Percentiles rank a stretch among this genome's conserved stretches.
phyloP scores from a whole-genome alignment of 768 basidiomycete species.

The Psilocybe sp. region DNA sequence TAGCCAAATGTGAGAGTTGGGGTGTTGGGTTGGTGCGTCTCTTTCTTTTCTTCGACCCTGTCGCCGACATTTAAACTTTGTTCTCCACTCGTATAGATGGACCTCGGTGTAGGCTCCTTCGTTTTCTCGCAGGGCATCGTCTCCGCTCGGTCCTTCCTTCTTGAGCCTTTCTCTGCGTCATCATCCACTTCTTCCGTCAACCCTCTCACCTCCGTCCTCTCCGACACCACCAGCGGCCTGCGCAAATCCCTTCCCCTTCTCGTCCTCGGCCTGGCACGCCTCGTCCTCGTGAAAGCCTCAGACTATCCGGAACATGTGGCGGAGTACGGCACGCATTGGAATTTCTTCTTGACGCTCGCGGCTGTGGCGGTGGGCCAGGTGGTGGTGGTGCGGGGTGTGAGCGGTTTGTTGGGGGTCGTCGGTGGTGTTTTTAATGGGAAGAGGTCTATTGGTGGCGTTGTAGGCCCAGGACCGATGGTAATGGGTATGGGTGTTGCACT shows the following conservation, averaged over 20 bases:
- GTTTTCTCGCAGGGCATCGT: conserved; percentile 95
- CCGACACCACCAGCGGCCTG: conserved; percentile 26
- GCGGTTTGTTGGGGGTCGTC: too few species aligned
- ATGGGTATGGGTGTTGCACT: too few species aligned
- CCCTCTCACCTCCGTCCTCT: too few species aligned
- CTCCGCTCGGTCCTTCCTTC: conserved; percentile 80
- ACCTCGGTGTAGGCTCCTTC: conserved; percentile 94
- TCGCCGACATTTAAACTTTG: background rate
- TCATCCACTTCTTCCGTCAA: conserved; percentile 47
- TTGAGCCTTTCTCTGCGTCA: conserved; percentile 52
- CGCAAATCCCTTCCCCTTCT: conserved; percentile 68
- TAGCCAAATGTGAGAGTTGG: conserved; percentile 93
- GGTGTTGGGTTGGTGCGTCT: conserved; percentile 85
- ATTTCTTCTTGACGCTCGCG: conserved; percentile 94
- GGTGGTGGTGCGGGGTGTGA: too few species aligned
- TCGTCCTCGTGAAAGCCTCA: conserved; percentile 85
- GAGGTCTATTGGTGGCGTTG: too few species aligned
- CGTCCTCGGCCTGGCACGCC: conserved; percentile 69
- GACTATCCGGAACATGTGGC: conserved; percentile 99
- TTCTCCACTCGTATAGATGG: conserved; percentile 88
- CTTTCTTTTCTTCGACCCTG: background rate
- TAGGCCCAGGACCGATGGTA: too few species aligned
- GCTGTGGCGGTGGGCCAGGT: conserved; percentile 70
- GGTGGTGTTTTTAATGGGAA: too few species aligned
- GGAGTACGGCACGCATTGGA: conserved; percentile 98